Base-by-base conservation (phyloP, 139 green algal species). In the Chlamydomonas eustigma region DNA sequence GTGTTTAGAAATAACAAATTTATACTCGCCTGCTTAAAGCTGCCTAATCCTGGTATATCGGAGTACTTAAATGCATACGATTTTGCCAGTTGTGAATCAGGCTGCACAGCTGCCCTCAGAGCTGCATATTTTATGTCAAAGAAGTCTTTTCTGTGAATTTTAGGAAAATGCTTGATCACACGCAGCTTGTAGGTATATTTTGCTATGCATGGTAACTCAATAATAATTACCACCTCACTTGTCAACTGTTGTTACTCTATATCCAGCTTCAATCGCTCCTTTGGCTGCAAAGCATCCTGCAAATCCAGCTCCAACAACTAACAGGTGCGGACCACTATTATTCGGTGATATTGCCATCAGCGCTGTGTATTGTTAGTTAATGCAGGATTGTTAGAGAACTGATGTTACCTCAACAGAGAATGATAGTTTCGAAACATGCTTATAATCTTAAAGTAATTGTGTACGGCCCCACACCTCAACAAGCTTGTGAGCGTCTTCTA, bases 21-120 rank as follows among this genome's bases (percentile, higher is more conserved):
- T n/a, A n/a, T n/a, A 22, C 58, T 24, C 58, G 34, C 58, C 58
- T 37, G 24, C 58, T 70, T 70, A 28, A 34, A 32, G 25, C 6
- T 70, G 58, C 58, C 58, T 5, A 70, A 37, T 24, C 58, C 58
- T 70, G 58, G 58, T 24, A 70, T 70, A 37, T 70, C 58, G 6
- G 58, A 32, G 58, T 70, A 70, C 18, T 32, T 32, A 6, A 70
- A 37, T 37, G 58, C 58, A 18, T 58, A 58, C 18, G 12, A 28
- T 35, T 37, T 22, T 24, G 6, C 58, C 25, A 35, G 58, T 37
- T 24, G 25, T 8, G 25, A 32, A 24, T 32, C 58, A 18, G 58
- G 58, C 25, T 35, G 58, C 8, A 70, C 58, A 22, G 8, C 32
- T 24, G 28, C 58, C 6, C 58, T 24, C 18, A 70, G 25, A 18